Conservation (phyloP, 371 early-diverging fungal genomes). For the Smittium mucronatum region DNA sequence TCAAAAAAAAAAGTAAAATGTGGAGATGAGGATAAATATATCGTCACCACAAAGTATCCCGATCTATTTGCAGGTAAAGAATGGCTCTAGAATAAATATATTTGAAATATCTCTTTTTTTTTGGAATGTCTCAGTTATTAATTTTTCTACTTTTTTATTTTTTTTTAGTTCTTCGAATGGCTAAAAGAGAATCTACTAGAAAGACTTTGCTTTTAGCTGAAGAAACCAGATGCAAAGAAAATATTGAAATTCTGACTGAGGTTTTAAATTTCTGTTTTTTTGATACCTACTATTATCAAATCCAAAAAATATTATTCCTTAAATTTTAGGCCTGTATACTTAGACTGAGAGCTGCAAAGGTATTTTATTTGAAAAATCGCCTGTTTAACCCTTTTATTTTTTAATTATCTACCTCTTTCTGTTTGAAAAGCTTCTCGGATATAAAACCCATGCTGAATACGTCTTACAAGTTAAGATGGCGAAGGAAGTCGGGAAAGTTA, state of each 20-base stretch:
- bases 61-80: conserved; percentile 32
- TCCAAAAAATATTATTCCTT: background rate
- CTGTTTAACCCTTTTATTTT: too few species aligned
- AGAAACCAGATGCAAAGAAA: conserved; percentile 45
- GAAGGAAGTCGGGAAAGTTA: conserved; percentile 51
- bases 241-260: conserved; percentile 34
- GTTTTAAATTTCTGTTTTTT: background rate
- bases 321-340: conserved; percentile 39
- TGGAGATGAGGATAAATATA: conserved; percentile 42
- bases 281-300: too few species aligned
- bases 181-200: conserved; percentile 48
- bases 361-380: too few species aligned
- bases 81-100: background rate
- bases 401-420: too few species aligned
- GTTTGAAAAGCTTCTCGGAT: conserved; percentile 44
- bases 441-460: conserved; percentile 56
- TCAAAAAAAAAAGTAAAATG: conserved; percentile 39
- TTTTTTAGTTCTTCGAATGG: conserved; percentile 36
- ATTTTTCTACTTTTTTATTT: background rate
- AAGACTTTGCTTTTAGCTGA: conserved; percentile 37
- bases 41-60: conserved; percentile 66
- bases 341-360: conserved; percentile 42
- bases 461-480: conserved; percentile 76
- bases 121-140: background rate
- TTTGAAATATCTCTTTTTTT: background rate